Evolutionary conservation across 768 basidiomycete species (phyloP).

Genomic region (Phaeolepiota aurea): DNA sequence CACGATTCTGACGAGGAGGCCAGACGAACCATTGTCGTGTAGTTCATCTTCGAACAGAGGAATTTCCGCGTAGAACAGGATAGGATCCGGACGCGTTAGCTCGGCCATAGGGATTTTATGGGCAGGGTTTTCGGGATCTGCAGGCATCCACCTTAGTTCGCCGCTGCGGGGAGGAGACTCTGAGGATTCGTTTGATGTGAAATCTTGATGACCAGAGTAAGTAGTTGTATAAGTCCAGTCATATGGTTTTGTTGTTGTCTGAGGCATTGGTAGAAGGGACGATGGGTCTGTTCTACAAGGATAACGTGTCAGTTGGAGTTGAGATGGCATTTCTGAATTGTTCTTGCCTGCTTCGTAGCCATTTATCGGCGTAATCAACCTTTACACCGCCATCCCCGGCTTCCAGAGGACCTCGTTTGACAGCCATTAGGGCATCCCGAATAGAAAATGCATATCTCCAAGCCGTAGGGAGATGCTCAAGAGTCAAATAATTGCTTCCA

Average conservation of each 20-base stretch:
- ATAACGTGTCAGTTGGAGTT: slow-evolving; percentile 1
- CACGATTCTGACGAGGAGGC: slow-evolving; percentile 80
- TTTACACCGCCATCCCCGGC: slow-evolving; percentile 88
- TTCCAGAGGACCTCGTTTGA: slow-evolving; percentile 68
- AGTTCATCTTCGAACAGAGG: slow-evolving; percentile 94
- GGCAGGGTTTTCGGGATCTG: slow-evolving; percentile 44
- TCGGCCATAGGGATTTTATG: slow-evolving; percentile 79
- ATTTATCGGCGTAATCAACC: slow-evolving; percentile 91
- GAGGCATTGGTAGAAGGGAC: slow-evolving; percentile 57
- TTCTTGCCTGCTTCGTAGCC: slow-evolving; percentile 80
- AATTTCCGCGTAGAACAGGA: slow-evolving; percentile 95
- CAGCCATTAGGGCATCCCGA: slow-evolving; percentile 56
- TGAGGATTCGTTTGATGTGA: slow-evolving; percentile 7
- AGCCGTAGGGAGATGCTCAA: slow-evolving; percentile 57
- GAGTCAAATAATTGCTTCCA: slow-evolving; percentile 67
- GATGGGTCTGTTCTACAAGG: slow-evolving; percentile 53
- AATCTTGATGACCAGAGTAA: slow-evolving; percentile 55
- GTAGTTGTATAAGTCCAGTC: slow-evolving; percentile 98
- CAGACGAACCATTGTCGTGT: slow-evolving; percentile 92
- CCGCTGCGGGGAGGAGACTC: slow-evolving; percentile 6
- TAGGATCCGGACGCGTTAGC: slow-evolving; percentile 86
- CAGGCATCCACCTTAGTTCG: slow-evolving; percentile 34
- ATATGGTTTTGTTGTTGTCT: slow-evolving; percentile 79
- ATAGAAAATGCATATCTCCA: slow-evolving; percentile 65
- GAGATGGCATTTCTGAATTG: background rate